A percentile compares a stretch with the other conserved stretches of the same genome.
Evolutionary conservation across 176 grass and related monocot genomes (phyloP).

Genomic region (Typha latifolia): DNA sequence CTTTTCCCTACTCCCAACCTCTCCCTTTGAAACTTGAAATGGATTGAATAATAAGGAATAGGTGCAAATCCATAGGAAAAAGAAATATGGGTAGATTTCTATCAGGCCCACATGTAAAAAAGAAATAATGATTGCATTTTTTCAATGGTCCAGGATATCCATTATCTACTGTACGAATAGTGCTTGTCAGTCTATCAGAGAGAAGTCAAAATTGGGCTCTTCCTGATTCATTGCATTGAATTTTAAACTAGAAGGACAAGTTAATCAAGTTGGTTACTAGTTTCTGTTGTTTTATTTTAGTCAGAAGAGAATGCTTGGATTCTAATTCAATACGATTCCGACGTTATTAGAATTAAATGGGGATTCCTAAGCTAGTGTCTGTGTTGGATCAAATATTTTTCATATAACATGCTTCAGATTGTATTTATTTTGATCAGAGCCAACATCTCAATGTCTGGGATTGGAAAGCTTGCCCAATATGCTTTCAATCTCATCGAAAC

Average conservation of each 20-base stretch:
- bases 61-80: slow-evolving; percentile 1
- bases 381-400: background rate
- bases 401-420: background rate
- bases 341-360: background rate
- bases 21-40: slow-evolving; percentile 25
- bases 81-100: background rate
- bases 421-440: background rate
- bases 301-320: no score
- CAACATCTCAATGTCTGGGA: background rate
- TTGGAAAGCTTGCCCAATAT: background rate
- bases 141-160: slow-evolving; percentile 21
- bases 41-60: background rate
- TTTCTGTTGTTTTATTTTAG: background rate
- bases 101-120: slow-evolving; percentile 13
- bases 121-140: slow-evolving; percentile 27
- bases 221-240: slow-evolving; percentile 14
- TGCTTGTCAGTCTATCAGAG: slow-evolving; percentile 28
- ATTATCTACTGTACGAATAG: slow-evolving; percentile 13
- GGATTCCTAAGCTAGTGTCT: background rate
- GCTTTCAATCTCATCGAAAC: slow-evolving; percentile 19
- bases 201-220: slow-evolving; percentile 26
- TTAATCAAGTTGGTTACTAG: slow-evolving; percentile 20
- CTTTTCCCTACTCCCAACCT: slow-evolving; percentile 26
- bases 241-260: background rate
- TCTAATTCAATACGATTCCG: background rate